These are phyloP conservation scores for Annulohypoxylon moriforme DNA, from an alignment of 495 filamentous ascomycete genomes.

Conservation along the genomic window DNA sequence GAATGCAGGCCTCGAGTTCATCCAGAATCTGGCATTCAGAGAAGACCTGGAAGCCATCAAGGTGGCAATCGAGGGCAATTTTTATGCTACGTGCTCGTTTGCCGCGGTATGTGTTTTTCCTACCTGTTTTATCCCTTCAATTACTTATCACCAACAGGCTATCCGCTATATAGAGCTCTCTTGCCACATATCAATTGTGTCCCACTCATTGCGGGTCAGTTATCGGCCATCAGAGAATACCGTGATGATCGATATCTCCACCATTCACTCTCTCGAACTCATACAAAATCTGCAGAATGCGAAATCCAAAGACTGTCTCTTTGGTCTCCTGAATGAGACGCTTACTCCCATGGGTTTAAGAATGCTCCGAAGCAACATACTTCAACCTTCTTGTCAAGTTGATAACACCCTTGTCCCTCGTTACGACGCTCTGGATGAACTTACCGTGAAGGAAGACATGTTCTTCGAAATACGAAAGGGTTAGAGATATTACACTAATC, in stretches of 20 bases:
- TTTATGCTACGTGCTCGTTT: conserved; percentile 90
- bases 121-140: not conserved
- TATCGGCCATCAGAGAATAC: conserved; percentile 91
- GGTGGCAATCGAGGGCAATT: conserved; percentile 81
- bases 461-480: conserved; percentile 80
- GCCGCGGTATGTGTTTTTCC: conserved; percentile 72
- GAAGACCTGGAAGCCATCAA: conserved; percentile 84
- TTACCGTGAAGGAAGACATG: conserved; percentile 86
- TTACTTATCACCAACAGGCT: conserved; percentile 60
- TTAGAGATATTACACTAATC: conserved; percentile 36
- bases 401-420: conserved; percentile 69
- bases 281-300: conserved; percentile 85
- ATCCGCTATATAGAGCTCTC: conserved; percentile 83
- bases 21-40: conserved; percentile 79
- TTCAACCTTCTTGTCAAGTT: conserved; percentile 86
- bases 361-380: conserved; percentile 80
- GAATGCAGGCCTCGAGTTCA: conserved; percentile 77
- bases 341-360: conserved; percentile 88
- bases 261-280: conserved; percentile 85
- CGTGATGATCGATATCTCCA: conserved; percentile 93
- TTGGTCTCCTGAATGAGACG: conserved; percentile 85
- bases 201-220: conserved; percentile 83
- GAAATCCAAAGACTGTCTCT: conserved; percentile 81
- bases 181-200: conserved; percentile 69
- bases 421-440: conserved; percentile 86